Evolutionary conservation across 1,284 basidiomycete species (phyloP), one percentile per base, ranked within the genome.

Genomic region (Leccinum solheimii): DNA sequence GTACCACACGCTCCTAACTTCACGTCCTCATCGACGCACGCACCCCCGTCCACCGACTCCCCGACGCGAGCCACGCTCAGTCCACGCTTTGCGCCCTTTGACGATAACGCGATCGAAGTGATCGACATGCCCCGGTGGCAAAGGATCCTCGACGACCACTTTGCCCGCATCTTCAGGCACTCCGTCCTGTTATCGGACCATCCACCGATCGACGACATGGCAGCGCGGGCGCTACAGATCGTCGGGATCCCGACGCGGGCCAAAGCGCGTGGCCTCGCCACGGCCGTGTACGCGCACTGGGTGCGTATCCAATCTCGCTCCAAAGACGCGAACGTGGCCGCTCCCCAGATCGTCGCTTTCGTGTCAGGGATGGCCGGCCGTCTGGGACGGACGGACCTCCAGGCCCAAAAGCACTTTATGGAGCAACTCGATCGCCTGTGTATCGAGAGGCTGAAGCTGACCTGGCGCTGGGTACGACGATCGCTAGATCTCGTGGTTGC

Each of bases 391-490:
- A 19, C 60, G 6, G 68, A 56, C 14, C 16, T 55, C 21, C 50
- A 11, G n/a, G 57, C 61, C 4, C 30, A 49, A 52, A 56, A 5
- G 34, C 51, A 63, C 40, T 68, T 69, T 51, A 3, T 59, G 58
- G 56, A 64, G 9, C 59, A 63, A 23, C 58, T 68, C 30, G 14
- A 14, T 34, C 2, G 9, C 8, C 34, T 64, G 3, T 74, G 65
- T 49, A 34, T 68, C 54, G 54, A 57, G 57, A 68, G 55, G 34
- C 53, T 71, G 45, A 62, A 64, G 30, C n/a, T 61, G 49, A 62
- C 57, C 3, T 68, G 63, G 62, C 56, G 53, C 49, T 66, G 57
- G 69, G 70, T 70, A 60, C 13, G 13, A n/a, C 14, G 63, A 32
- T 38, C 11, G 21, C 11, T 3, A 3, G 10, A 21, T 34, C 23